Base-by-base conservation (phyloP, 352 stramenopile species). In the Pythium grandisporangium region DNA sequence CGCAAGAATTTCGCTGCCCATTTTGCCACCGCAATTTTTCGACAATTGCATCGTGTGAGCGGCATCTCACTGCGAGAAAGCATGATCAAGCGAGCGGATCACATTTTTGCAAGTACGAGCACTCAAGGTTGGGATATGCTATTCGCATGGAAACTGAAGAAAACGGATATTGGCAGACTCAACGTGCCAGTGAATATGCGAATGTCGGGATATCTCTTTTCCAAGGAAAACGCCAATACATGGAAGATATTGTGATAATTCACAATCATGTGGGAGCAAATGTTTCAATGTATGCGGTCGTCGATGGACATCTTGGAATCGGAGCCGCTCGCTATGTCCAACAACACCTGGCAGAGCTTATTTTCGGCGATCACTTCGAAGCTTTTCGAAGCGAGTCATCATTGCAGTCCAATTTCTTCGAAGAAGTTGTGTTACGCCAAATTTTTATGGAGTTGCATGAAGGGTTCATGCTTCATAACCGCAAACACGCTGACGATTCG, bases 261-360 rank as follows among this genome's bases (percentile, higher is more conserved):
- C 33, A 51, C 25, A 21, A 30, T 2, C 17, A 38, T 20, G 37
- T n/a, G 6, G 5, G 11, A n/a, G 19, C n/a, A 19, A 42, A 45
- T 19, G 85, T 89, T 45, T 74, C 96, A 22, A 81, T 97, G 43
- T 98, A 94, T 56, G 93, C 84, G 11, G 74, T 98, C n/a, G 87
- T 97, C 30, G 95, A 98, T 66, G 95, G 95, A 1, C 95, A 98
- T 53, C 71, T 92, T 39, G 93, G 93, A 13, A 95, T 83, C 39
- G 50, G 84, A 12, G 92, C 91, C 11, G 88, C 85, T 1, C 76
- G 81, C 30, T 98, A 84, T 50, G 82, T 86, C 3, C 48, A 35
- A 26, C 8, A 12, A 4, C 46, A 42, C 30, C 17, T 53, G 10
- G 30, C 17, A 20, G 36, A 32, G 1, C 41, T 38, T 6, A 41